Base-by-base conservation (phyloP, 129 eudicot species). In the Sambucus nigra region DNA sequence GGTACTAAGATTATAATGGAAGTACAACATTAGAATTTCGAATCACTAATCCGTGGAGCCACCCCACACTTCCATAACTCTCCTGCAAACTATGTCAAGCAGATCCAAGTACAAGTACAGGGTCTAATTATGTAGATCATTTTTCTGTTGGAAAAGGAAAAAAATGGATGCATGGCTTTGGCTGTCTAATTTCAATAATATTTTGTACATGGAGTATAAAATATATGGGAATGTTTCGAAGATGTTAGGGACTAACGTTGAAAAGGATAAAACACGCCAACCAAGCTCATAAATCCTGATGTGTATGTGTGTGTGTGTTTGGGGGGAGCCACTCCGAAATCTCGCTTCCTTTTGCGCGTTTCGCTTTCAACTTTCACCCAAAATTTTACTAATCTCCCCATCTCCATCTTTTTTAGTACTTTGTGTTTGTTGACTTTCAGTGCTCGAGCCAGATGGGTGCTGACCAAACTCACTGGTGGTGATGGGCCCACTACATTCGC, bases 371-470 rank as follows among this genome's bases (percentile, higher is more conserved):
- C 57, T 52, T 52, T 27, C 21, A 26, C 35, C 23, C 14, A 23
- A 10, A 10, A 9, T 1, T 26, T 10, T n/a, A 22, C 63, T 40
- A 11, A 5, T 24, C n/a, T 45, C 24, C 13, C 2, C 22, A 9
- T 7, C 31, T 18, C 13, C 18, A 8, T 20, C 60, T 8, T 31
- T 48, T 22, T 23, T 24, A 15, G 25, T 64, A 28, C 13, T 10
- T 53, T 7, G 67, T 25, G 40, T 27, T 46, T 61, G 66, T 27
- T 68, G 65, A 40, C 67, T 67, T 65, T 70, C 94, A 15, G 88
- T 78, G 52, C 93, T 84, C 1, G 95, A 84, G 69, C 72, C 79
- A 6, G 97, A 88, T 12, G 88, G 88, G 7, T 56, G 83, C 33
- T 31, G 77, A 16, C 77, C 87, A n/a, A 68, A 68, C 15, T 84